Evolutionary conservation across 495 filamentous ascomycete species (phyloP).

Genomic region (Cryomyces minteri): DNA sequence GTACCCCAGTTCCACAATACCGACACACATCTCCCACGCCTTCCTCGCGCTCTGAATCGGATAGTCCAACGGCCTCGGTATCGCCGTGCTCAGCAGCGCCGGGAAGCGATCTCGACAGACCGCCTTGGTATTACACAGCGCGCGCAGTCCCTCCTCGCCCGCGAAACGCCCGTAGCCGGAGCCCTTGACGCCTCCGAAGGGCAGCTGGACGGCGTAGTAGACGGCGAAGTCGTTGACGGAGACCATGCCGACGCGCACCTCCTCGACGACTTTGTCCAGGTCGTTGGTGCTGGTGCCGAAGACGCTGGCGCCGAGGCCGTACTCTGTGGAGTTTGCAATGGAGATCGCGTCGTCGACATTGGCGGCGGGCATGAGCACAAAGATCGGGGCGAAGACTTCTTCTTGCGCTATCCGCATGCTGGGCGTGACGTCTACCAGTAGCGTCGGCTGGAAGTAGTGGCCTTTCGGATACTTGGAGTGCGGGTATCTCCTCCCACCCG

Average conservation of each 20-base stretch:
- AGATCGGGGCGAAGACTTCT: constrained; percentile 86
- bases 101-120: constrained; percentile 60
- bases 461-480: constrained; percentile 58
- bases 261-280: constrained; percentile 39
- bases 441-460: constrained; percentile 81
- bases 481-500: constrained; percentile 50
- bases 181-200: constrained; percentile 75
- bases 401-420: constrained; percentile 59
- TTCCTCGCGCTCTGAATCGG: constrained; percentile 41
- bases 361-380: constrained; percentile 57
- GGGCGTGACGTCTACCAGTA: constrained; percentile 60
- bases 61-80: constrained; percentile 64
- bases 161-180: constrained; percentile 90
- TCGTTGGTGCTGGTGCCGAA: constrained; percentile 42
- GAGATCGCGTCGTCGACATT: constrained; percentile 22
- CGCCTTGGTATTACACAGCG: constrained; percentile 70
- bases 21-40: constrained; percentile 40
- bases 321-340: constrained; percentile 19
- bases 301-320: constrained; percentile 30
- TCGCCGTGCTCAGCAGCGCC: constrained; percentile 44
- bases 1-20: constrained; percentile 45
- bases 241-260: constrained; percentile 73
- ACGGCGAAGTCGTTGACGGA: constrained; percentile 86
- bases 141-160: constrained; percentile 71
- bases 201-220: constrained; percentile 81